Evolutionary conservation across 2,329 filamentous ascomycete species (phyloP), one percentile per base, ranked within the genome.

Genomic region (Xylariomycetidae sp.): DNA sequence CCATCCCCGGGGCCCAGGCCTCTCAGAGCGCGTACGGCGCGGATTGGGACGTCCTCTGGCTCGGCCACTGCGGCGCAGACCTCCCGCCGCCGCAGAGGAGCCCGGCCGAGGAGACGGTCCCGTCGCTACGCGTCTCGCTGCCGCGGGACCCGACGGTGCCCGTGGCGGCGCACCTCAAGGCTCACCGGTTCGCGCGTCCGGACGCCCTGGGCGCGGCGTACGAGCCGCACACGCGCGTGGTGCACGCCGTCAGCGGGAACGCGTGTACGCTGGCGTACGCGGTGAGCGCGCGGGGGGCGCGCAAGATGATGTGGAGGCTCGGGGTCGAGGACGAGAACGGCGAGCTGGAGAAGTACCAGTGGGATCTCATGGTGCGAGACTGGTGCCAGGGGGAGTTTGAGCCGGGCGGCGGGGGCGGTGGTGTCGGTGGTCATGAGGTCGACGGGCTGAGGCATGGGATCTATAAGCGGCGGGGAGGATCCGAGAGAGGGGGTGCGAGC

Each of bases 221-320:
- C 27, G 45, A 52, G 8, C 48, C 56, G 6, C 58, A 62, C 26
- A 63, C 62, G 6, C 59, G 62, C 6, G 48, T 60, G 25, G 51
- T 63, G 16, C 59, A 57, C 27, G 51, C 48, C 2, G 51, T 53
- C 2, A 37, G 43, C n/a, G 48, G 48, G 13, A 58, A 54, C 9
- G 48, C 54, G 16, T 66, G 62, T 38, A 53, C 46, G 14, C 50
- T 59, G 15, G 60, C 54, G 3, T 66, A 64, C 42, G 62, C 61
- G 3, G 56, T 66, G 5, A 58, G 56, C 1, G 50, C 48, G 10
- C 37, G 42, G 30, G 62, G 62, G 4, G 63, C 63, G 8, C 53
- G 52, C 14, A 60, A 57, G 23, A 49, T 65, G 5, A 42, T 66
- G 13, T 53, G 50, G 15, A 40, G 51, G 31, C 49, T 62, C 34